Evolutionary conservation across 2,329 filamentous ascomycete species (phyloP).

Genomic region (Sarocladium strictum): DNA sequence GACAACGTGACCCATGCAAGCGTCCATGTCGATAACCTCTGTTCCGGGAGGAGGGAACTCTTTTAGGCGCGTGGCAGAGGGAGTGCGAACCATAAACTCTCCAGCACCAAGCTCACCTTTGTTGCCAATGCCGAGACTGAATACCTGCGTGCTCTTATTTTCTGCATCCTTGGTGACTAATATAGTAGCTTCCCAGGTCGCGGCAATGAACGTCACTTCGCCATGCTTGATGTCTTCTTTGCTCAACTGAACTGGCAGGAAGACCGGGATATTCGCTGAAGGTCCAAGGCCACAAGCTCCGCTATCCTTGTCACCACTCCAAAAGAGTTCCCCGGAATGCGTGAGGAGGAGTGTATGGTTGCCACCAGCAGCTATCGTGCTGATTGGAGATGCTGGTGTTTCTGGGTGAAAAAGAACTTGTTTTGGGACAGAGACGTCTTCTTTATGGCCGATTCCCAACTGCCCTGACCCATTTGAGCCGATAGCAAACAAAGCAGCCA

Average conservation of each 20-base stretch:
- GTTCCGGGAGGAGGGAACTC: constrained; percentile 58
- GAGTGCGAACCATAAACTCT: constrained; percentile 40
- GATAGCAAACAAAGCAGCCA: constrained; percentile 58
- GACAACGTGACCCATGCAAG: constrained; percentile 73
- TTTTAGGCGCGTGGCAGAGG: constrained; percentile 42
- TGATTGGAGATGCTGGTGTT: constrained; percentile 28
- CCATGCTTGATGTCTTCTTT: constrained; percentile 22
- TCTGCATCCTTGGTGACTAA: constrained; percentile 45
- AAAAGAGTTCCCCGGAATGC: constrained; percentile 53
- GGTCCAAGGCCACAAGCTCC: constrained; percentile 48
- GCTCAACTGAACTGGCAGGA: constrained; percentile 32
- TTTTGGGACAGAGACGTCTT: constrained; percentile 64
- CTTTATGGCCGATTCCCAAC: constrained; percentile 62
- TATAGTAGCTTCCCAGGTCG: constrained; percentile 73
- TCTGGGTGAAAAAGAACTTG: constrained; percentile 49
- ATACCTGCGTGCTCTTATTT: constrained; percentile 44
- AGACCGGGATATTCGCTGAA: constrained; percentile 25
- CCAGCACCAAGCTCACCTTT: constrained; percentile 71
- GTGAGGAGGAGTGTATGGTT: constrained; percentile 79
- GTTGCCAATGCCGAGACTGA: constrained; percentile 57
- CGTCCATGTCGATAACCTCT: constrained; percentile 58
- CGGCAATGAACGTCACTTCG: constrained; percentile 45
- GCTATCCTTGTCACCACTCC: constrained; percentile 53
- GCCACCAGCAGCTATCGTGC: constrained; percentile 57
- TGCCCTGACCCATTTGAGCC: constrained; percentile 76